phyloP scores from a whole-genome alignment of 2,329 filamentous ascomycete species.

The Bipolaris victoriae region DNA sequence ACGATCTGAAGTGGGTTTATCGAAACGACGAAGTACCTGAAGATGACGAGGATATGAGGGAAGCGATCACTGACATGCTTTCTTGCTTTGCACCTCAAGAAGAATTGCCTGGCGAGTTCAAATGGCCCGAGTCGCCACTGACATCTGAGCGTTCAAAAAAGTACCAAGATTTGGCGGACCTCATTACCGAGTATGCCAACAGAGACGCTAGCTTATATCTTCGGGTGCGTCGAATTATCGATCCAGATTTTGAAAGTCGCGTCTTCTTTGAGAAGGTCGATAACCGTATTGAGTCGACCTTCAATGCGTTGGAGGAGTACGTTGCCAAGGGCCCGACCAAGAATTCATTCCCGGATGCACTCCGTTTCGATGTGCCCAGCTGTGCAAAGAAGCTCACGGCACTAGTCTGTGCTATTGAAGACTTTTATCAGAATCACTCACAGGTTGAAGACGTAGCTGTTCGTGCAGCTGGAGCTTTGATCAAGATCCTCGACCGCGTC shows the following conservation, averaged over 20 bases:
- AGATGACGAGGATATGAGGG: conserved; percentile 39
- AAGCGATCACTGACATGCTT: conserved; percentile 43
- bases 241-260: conserved; percentile 40
- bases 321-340: conserved; percentile 37
- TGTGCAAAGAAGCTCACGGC: conserved; percentile 40
- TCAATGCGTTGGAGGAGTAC: conserved; percentile 42
- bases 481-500: conserved; percentile 44
- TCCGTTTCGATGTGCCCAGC: conserved; percentile 35
- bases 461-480: conserved; percentile 37
- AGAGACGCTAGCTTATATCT: conserved; percentile 37
- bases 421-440: conserved; percentile 35
- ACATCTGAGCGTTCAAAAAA: conserved; percentile 40
- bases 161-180: conserved; percentile 38
- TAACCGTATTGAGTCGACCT: conserved; percentile 34
- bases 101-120: conserved; percentile 44
- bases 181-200: conserved; percentile 39
- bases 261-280: conserved; percentile 47
- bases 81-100: conserved; percentile 47
- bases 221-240: conserved; percentile 37
- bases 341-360: conserved; percentile 27
- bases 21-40: conserved; percentile 36
- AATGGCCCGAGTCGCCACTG: conserved; percentile 31
- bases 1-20: conserved; percentile 40
- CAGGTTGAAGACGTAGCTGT: conserved; percentile 32
- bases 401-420: conserved; percentile 36